A percentile compares a stretch with the other conserved stretches of the same genome.
Conservation (phyloP, 2,329 filamentous ascomycete genomes). For the Trichoderma asperellum region DNA sequence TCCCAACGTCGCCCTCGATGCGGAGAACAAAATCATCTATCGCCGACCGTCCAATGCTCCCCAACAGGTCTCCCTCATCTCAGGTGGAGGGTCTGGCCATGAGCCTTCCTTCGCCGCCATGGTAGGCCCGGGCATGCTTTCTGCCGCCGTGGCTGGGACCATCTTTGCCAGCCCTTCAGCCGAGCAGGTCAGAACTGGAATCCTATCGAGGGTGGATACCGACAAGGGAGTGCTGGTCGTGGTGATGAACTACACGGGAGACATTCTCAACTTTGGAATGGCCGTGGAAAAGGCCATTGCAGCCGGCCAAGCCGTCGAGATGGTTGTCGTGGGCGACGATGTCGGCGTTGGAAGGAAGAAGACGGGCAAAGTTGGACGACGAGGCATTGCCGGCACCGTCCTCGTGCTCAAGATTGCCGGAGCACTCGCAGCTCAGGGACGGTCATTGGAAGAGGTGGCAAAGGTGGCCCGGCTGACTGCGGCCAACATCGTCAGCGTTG, state of each 20-base stretch:
- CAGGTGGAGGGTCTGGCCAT: slow-evolving; percentile 87
- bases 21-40: slow-evolving; percentile 82
- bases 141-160: slow-evolving; percentile 81
- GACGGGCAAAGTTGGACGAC: slow-evolving; percentile 87
- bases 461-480: slow-evolving; percentile 72
- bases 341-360: slow-evolving; percentile 81
- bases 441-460: slow-evolving; percentile 70
- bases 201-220: slow-evolving; percentile 72
- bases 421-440: slow-evolving; percentile 75
- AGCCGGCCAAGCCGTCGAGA: slow-evolving; percentile 75
- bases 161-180: slow-evolving; percentile 83
- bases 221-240: slow-evolving; percentile 81
- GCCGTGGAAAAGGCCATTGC: slow-evolving; percentile 90
- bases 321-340: slow-evolving; percentile 91
- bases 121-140: slow-evolving; percentile 79
- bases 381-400: slow-evolving; percentile 90
- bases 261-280: slow-evolving; percentile 91
- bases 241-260: slow-evolving; percentile 93
- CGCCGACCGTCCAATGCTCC: slow-evolving; percentile 59
- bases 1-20: slow-evolving; percentile 78
- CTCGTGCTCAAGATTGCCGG: slow-evolving; percentile 90
- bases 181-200: slow-evolving; percentile 78
- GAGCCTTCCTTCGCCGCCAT: slow-evolving; percentile 87
- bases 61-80: slow-evolving; percentile 79
- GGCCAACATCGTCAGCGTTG: slow-evolving; percentile 80